Evolutionary conservation across 768 basidiomycete species (phyloP), one percentile per base, ranked within the genome.

Genomic region (Favolaschia claudopus): DNA sequence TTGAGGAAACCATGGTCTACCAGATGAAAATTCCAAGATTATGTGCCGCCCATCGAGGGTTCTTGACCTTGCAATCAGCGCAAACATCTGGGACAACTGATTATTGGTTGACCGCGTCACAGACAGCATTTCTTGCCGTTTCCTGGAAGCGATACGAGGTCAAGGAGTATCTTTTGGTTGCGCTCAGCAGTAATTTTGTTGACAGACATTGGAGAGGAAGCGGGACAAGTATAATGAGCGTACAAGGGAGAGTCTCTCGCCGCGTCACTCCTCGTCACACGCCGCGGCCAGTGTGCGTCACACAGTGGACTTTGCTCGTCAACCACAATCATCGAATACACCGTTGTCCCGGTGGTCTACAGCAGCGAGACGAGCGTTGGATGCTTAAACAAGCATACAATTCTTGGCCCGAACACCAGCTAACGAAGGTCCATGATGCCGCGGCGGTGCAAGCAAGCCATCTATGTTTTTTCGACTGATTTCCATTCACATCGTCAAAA

Each of bases 21-120:
- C 93, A 96, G 22, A 95, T 82, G 69, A 95, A 95, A 58, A 95
- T 91, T 17, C 96, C 95, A 4, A 97, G 78, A 68, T 90, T 97
- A 67, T 92, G 79, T 3, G 90, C 91, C 1, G 93, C 91, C 96
- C 96, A 98, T 74, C 93, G 79, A 7, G 95, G 95, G 67, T 86
- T 83, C 55, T 88, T 81, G n/a, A 89, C 76, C 75, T 91, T 93
- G 73, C 96, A 98, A 74, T 98, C 96, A 7, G 96, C 95, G 71
- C 96, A 98, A 13, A 83, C 72, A 71, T 95, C 95, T 97, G 69
- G 14, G 27, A 45, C 44, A 47, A 33, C 40, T 53, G 45, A 53
- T 61, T 55, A 67, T 54, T 49, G 13, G 57, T 56, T 31, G 57
- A 56, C 33, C 58, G 25, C 34, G 29, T 36, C n/a, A 15, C 22